phyloP scores from a whole-genome alignment of 2,329 filamentous ascomycete genomes.

The Fusarium cicatricum region DNA sequence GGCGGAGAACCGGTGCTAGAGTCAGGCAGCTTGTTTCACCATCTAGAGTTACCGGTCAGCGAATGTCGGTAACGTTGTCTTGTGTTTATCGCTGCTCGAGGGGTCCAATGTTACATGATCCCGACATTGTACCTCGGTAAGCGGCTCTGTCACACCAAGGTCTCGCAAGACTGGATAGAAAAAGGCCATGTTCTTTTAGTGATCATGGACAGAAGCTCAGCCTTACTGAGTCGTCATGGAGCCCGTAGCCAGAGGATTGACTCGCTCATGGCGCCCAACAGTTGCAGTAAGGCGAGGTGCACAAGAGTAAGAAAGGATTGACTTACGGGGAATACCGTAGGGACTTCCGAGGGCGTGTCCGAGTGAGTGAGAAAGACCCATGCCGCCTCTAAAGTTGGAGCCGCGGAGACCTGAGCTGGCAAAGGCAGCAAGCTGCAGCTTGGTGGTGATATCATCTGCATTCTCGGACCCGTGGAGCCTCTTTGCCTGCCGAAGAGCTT shows the following conservation, averaged over 20 bases:
- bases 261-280: no score
- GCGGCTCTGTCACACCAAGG: slow-evolving; percentile 20
- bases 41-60: slow-evolving; percentile 30
- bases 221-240: slow-evolving; percentile 9
- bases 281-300: not conserved
- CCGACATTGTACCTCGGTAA: slow-evolving; percentile 12
- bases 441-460: slow-evolving; percentile 22
- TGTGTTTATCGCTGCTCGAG: slow-evolving; percentile 14
- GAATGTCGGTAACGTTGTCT: not conserved
- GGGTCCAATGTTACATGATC: slow-evolving; percentile 18
- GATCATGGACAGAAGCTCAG: slow-evolving; percentile 21
- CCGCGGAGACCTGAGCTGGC: slow-evolving; percentile 35
- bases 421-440: slow-evolving; percentile 35
- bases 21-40: slow-evolving; percentile 36
- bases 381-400: slow-evolving; percentile 26
- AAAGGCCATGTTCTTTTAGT: slow-evolving; percentile 7
- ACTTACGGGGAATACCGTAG: slow-evolving; percentile 35
- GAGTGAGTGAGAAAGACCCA: slow-evolving; percentile 19
- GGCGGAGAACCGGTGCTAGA: slow-evolving; percentile 18
- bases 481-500: slow-evolving; percentile 13
- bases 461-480: slow-evolving; percentile 16
- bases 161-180: slow-evolving; percentile 20
- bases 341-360: slow-evolving; percentile 27
- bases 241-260: no score
- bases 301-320: not conserved